Evolutionary conservation across 163 green algal genomes (phyloP).

Genomic region (Scenedesmus sp.): DNA sequence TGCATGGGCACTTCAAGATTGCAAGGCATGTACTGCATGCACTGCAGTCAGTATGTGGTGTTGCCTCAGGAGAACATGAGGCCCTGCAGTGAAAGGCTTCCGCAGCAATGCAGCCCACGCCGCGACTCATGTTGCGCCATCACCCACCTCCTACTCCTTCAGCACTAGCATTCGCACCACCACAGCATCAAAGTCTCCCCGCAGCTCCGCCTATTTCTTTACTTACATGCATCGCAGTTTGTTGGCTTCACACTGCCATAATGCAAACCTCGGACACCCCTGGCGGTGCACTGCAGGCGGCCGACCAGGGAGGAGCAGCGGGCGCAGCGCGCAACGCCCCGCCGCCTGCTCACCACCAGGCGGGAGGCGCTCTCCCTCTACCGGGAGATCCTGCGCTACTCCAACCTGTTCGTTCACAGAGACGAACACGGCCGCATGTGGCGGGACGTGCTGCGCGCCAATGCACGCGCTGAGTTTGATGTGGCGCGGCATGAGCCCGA

Average conservation of each 20-base stretch:
- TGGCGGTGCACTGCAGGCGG: neutral
- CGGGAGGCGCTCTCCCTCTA: conserved; percentile 74
- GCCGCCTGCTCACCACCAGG: conserved; percentile 63
- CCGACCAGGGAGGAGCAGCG: conserved; percentile 51
- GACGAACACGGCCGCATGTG: conserved; percentile 82
- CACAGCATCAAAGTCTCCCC: neutral
- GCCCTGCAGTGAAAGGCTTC: no score
- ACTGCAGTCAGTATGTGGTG: neutral
- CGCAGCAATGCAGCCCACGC: no score
- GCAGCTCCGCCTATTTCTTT: no score
- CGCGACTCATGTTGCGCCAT: no score
- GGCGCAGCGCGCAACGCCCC: conserved; percentile 26
- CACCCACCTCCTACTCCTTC: no score
- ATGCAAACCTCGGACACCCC: no score
- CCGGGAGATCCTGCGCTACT: conserved; percentile 82
- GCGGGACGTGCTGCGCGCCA: conserved; percentile 83
- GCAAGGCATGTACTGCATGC: no score
- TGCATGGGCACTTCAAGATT: no score
- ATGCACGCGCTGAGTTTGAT: conserved; percentile 88
- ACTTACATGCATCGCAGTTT: no score
- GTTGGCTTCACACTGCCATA: no score
- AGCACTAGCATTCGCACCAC: neutral
- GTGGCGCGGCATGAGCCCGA: conserved; percentile 81
- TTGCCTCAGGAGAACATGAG: no score
- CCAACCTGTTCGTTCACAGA: conserved; percentile 83